Base-by-base conservation (phyloP, 2,329 filamentous ascomycete species). In the Arthrobotrys sphaeroides region DNA sequence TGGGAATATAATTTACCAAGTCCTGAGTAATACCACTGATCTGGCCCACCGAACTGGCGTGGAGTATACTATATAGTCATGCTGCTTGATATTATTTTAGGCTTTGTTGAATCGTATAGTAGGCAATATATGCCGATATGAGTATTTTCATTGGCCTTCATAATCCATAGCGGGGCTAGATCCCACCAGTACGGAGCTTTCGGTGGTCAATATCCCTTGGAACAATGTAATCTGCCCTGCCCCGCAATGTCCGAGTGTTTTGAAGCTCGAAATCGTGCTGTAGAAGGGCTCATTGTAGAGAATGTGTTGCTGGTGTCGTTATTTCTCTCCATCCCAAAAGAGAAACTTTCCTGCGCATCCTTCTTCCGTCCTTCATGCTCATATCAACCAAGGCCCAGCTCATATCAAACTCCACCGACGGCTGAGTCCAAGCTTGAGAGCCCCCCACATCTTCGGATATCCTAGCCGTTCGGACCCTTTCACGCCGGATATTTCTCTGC, bases 401-500 rank as follows among this genome's bases (percentile, higher is more conserved):
- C 28, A 33, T 5, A 33, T 33, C 40, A 22, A 20, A n/a, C 40
- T 40, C 18, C 38, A 12, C 9, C 28, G 43, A 45, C 22, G 53
- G n/a, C 51, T 38, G 28, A 33, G 22, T 33, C 65, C n/a, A 26
- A 22, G 31, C 62, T 42, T 4, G 20, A 3, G n/a, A n/a, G 5
- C 28, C 10, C 66, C 66, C 67, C 67, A 65, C 59, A 33, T 38
- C 20, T 47, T 65, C 72, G 72, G 64, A 75, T 31, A 69, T 49
- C 64, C 18, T 51, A 57, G 57, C 72, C 72, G 72, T 64, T 60
- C 72, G 72, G 72, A 75, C 47, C 55, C 49, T 57, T 20, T 75
- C 64, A 24, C 64, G 28, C 72, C 64, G 72, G 49, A 33, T 31
- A 5, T 26, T 42, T 51, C 49, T 43, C 45, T 36, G 22, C 40